Evolutionary conservation across 345 rosid genomes (phyloP), one percentile per base, ranked within the genome.

Genomic region (Camelina sativa): DNA sequence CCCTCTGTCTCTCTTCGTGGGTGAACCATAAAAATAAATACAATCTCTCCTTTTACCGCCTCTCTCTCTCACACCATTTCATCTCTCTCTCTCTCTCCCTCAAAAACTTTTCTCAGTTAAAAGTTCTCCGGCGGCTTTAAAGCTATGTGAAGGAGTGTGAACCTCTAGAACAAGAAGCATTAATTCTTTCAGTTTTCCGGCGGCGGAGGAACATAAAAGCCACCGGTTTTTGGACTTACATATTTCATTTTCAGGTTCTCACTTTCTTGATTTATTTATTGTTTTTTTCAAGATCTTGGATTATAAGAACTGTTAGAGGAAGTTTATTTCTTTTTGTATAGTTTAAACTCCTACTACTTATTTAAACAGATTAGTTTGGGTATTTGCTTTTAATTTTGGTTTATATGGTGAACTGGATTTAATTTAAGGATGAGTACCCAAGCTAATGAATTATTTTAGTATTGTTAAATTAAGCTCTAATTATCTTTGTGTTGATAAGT

Each of bases 11-110:
- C 4, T 37, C 4, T 23, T 25, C 15, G 15, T 58, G 4, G 73
- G 38, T 65, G 56, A 66, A 67, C 74, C 8, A 6, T 8, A 34
- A 34, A 34, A 34, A 32, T 78, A 52, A 67, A 72, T 67, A 72
- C 37, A 65, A 17, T 19, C 20, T 50, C 47, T 43, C 73, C 68
- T 66, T 66, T 78, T 72, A 65, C 77, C 73, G 68, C 77, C 50
- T 41, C 55, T 8, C 25, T 38, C 11, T 32, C 35, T 5, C 1
- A 23, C 38, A 25, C 47, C 23, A 37, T 55, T 62, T 7, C 64
- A 56, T 71, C 25, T 10, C 37, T 48, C 67, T 69, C 67, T 10
- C 35, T 13, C 12, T 40, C 43, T 11, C 43, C 13, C 43, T 15
- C 32, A 7, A 22, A 35, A 11, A 35, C 32, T 61, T 32, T 9